Evolutionary conservation across 352 stramenopile genomes (phyloP).

Genomic region (Phytophthora sp.): DNA sequence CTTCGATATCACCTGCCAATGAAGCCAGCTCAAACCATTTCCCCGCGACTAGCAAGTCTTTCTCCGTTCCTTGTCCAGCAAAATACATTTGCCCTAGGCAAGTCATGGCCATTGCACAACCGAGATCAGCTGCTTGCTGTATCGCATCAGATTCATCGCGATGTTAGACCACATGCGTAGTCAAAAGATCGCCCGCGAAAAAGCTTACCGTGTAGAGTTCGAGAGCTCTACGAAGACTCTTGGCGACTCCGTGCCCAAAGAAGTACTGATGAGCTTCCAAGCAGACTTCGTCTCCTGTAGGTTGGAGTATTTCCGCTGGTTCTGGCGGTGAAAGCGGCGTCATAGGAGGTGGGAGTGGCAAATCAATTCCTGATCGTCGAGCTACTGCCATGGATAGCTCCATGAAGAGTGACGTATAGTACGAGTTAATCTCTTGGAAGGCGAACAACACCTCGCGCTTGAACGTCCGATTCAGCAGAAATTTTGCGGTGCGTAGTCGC

Average conservation of each 20-base stretch:
- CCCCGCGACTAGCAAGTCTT: slow-evolving; percentile 58
- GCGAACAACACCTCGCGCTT: slow-evolving; percentile 79
- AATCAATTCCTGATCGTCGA: slow-evolving; percentile 48
- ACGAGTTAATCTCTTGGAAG: slow-evolving; percentile 88
- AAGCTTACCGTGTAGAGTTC: slow-evolving; percentile 59
- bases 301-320: slow-evolving; percentile 17
- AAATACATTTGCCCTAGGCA: slow-evolving; percentile 75
- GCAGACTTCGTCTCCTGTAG: slow-evolving; percentile 42
- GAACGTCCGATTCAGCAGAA: slow-evolving; percentile 80
- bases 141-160: background rate
- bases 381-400: slow-evolving; percentile 80
- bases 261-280: slow-evolving; percentile 69
- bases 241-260: slow-evolving; percentile 59
- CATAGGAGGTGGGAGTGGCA: slow-evolving; percentile 55
- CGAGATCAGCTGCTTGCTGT: slow-evolving; percentile 60
- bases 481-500: slow-evolving; percentile 64
- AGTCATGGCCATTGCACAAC: slow-evolving; percentile 50
- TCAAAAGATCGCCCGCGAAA: background rate
- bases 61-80: slow-evolving; percentile 50
- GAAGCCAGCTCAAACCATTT: slow-evolving; percentile 58
- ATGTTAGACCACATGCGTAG: slow-evolving; percentile 1
- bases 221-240: slow-evolving; percentile 49
- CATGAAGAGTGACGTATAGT: slow-evolving; percentile 87
- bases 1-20: slow-evolving; percentile 48
- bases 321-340: slow-evolving; percentile 12